A percentile compares a stretch with the other conserved stretches of the same genome.
Evolutionary conservation across 306 rosid species (phyloP).

Genomic region (Spatholobus suberectus): DNA sequence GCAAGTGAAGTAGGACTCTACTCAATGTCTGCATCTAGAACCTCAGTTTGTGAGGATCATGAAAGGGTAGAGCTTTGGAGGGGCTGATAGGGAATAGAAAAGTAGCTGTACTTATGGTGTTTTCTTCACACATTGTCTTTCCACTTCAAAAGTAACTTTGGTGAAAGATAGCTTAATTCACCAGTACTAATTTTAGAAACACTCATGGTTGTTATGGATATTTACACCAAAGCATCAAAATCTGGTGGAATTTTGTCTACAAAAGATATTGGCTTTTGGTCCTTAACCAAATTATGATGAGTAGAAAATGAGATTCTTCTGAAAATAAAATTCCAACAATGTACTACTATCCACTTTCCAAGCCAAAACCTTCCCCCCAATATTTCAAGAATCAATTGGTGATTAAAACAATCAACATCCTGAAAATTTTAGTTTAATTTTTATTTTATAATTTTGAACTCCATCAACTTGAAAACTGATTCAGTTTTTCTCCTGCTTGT

Average conservation of each 20-base stretch:
- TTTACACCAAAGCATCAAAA: slow-evolving; percentile 31
- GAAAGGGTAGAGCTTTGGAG: slow-evolving; percentile 63
- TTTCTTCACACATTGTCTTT: slow-evolving; percentile 37
- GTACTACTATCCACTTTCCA: slow-evolving; percentile 25
- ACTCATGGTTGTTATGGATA: slow-evolving; percentile 13
- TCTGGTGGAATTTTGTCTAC: slow-evolving; percentile 15
- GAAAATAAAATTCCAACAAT: slow-evolving; percentile 19
- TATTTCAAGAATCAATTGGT: not conserved
- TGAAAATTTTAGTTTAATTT: not conserved
- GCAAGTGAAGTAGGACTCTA: slow-evolving; percentile 62
- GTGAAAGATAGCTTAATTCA: slow-evolving; percentile 40
- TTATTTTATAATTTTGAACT: not conserved
- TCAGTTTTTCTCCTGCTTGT: slow-evolving; percentile 16
- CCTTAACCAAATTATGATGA: slow-evolving; percentile 15
- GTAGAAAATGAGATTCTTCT: slow-evolving; percentile 8
- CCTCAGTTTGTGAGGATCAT: slow-evolving; percentile 60
- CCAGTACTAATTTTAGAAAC: slow-evolving; percentile 45
- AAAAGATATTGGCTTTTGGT: slow-evolving; percentile 34
- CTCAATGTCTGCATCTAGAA: slow-evolving; percentile 58
- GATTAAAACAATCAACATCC: not conserved
- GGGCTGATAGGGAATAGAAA: slow-evolving; percentile 49
- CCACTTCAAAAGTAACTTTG: slow-evolving; percentile 39
- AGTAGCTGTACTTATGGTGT: slow-evolving; percentile 21
- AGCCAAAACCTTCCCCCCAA: not conserved
- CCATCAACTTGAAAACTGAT: not conserved